Conservation (phyloP, 768 basidiomycete genomes). For the Pisolithus marmoratus region DNA sequence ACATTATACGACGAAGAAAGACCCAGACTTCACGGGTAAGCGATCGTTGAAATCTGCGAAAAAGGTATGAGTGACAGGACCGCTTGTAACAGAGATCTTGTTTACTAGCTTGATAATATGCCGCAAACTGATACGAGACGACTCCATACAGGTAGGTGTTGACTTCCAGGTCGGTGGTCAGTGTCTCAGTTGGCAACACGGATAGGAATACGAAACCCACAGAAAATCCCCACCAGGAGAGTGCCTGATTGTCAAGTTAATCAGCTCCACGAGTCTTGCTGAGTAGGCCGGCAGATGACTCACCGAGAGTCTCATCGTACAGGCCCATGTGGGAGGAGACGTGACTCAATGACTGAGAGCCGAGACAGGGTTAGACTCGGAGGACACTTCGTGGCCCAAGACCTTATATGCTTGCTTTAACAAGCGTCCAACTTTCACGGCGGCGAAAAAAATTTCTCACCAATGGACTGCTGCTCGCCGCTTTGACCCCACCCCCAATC, state of each 20-base stretch:
- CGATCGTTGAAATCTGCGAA: background rate
- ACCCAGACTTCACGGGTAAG: background rate
- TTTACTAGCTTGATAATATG: slow-evolving; percentile 24
- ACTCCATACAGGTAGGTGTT: slow-evolving; percentile 30
- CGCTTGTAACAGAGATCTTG: background rate
- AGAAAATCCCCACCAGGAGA: background rate
- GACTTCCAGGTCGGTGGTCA: background rate
- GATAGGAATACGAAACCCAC: background rate
- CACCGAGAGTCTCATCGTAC: background rate
- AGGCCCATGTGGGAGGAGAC: too few species aligned
- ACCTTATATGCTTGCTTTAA: too few species aligned
- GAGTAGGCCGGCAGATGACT: background rate
- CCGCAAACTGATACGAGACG: slow-evolving; percentile 34
- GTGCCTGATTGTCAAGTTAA: background rate
- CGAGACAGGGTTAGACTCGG: too few species aligned
- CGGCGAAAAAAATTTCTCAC: too few species aligned
- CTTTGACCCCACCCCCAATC: too few species aligned
- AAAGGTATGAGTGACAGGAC: background rate
- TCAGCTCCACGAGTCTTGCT: background rate
- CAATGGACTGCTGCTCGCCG: too few species aligned
- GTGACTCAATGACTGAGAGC: too few species aligned
- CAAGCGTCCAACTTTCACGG: too few species aligned
- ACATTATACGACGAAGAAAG: background rate
- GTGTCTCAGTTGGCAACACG: too few species aligned
- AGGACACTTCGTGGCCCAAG: too few species aligned